phyloP scores from a whole-genome alignment of 176 grass and related monocot genomes.

The Cocos nucifera region DNA sequence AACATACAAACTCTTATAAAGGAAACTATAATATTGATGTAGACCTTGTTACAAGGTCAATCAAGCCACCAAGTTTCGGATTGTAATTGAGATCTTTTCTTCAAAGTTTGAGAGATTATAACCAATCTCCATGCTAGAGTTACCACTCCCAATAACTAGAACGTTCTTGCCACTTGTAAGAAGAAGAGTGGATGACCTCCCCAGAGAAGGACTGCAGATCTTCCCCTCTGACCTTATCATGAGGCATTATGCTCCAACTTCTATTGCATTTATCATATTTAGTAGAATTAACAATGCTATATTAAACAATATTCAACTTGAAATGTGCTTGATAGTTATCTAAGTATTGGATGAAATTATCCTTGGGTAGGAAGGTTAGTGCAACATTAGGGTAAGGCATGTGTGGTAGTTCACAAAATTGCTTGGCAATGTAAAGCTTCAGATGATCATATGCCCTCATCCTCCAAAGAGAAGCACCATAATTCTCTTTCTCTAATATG shows the following conservation, averaged over 20 bases:
- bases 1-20: too few relatives aligned
- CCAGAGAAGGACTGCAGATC: conserved; percentile 19
- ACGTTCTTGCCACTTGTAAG: conserved; percentile 17
- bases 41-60: too few relatives aligned
- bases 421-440: conserved; percentile 32
- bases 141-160: conserved; percentile 35
- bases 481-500: conserved; percentile 16
- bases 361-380: conserved; percentile 20
- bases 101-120: conserved; percentile 31
- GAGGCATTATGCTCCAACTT: not conserved
- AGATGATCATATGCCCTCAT: conserved; percentile 22
- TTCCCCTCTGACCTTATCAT: not conserved
- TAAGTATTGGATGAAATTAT: conserved; percentile 19
- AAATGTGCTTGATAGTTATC: conserved; percentile 9
- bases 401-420: conserved; percentile 28
- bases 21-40: too few relatives aligned
- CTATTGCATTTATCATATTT: not conserved
- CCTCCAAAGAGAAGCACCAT: conserved; percentile 28
- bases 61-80: conserved; percentile 22
- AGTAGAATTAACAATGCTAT: not conserved
- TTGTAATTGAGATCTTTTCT: conserved; percentile 21
- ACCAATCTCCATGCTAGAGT: conserved; percentile 52
- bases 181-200: conserved; percentile 20
- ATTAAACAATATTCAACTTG: not conserved
- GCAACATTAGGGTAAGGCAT: not conserved